Conservation (phyloP, 495 filamentous ascomycete species). For the Massariosphaeria phaeospora region DNA sequence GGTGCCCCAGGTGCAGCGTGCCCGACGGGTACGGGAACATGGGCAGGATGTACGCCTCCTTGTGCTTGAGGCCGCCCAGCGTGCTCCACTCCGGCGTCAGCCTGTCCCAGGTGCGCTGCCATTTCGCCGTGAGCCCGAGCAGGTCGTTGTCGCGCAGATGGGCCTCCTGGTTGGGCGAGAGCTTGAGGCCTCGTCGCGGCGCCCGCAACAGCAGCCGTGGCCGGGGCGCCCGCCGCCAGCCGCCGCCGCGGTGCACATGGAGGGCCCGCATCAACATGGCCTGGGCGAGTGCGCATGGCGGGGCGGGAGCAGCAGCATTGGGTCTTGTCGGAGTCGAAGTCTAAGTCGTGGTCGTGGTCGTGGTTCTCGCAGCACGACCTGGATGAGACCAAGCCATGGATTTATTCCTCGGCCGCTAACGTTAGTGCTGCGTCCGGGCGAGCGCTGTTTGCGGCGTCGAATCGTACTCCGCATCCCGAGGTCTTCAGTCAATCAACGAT, state of each 20-base stretch:
- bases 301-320: not conserved
- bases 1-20: conserved; percentile 81
- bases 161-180: not conserved
- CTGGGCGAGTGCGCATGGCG: conserved; percentile 10
- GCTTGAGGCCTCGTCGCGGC: not conserved
- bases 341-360: too few relatives aligned
- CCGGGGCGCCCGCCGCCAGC: conserved; percentile 21
- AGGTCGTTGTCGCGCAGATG: conserved; percentile 60
- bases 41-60: conserved; percentile 71
- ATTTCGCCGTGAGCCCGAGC: conserved; percentile 65
- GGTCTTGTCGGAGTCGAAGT: too few relatives aligned
- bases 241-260: conserved; percentile 12
- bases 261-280: conserved; percentile 27
- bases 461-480: too few relatives aligned
- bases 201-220: not conserved
- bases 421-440: too few relatives aligned
- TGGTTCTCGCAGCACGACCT: too few relatives aligned
- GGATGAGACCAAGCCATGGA: too few relatives aligned
- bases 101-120: conserved; percentile 55
- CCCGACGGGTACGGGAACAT: conserved; percentile 96
- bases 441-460: too few relatives aligned
- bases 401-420: too few relatives aligned
- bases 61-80: conserved; percentile 29
- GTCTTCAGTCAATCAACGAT: too few relatives aligned
- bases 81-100: not conserved